These are phyloP conservation scores for Polyrhizophydium stewartii DNA, from an alignment of 371 early-diverging fungal genomes.

Conservation along the genomic window DNA sequence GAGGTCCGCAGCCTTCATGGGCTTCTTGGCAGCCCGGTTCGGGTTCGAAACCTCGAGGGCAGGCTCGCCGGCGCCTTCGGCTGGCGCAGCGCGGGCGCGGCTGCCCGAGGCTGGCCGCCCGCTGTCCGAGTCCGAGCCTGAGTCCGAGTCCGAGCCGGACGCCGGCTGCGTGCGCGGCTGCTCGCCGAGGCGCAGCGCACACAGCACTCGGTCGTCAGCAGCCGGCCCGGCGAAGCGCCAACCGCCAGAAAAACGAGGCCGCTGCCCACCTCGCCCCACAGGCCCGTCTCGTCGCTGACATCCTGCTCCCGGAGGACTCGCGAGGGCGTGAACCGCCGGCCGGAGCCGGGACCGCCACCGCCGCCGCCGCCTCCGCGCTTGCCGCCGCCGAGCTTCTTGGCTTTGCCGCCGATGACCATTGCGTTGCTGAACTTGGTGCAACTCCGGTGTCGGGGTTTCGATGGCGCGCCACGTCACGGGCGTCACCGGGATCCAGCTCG, in stretches of 20 bases:
- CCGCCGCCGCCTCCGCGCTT: neutral
- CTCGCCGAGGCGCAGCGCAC: neutral
- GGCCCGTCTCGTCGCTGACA: neutral
- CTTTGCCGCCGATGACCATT: neutral
- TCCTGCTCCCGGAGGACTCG: neutral
- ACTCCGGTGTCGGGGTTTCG: too few relatives aligned
- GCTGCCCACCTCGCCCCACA: constrained; percentile 5
- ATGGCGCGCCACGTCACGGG: too few relatives aligned
- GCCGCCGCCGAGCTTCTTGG: neutral
- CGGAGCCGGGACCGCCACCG: neutral
- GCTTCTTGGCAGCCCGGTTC: constrained; percentile 36
- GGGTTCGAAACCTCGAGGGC: constrained; percentile 38
- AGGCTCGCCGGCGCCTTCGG: constrained; percentile 12
- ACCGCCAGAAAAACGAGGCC: neutral
- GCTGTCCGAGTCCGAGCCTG: constrained; percentile 11
- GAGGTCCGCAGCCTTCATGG: constrained; percentile 44
- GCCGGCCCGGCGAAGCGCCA: neutral
- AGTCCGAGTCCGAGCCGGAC: neutral
- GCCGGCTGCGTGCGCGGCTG: neutral
- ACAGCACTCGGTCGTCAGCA: neutral
- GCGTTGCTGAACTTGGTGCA: too few relatives aligned
- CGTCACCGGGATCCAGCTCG: too few relatives aligned
- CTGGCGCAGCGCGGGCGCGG: neutral
- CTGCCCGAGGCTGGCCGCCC: neutral
- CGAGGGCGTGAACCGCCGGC: neutral